A percentile compares a stretch with the other conserved stretches of the same genome.
These are phyloP conservation scores for Coemansia sp. DNA, from an alignment of 192 early-diverging fungal genomes.

Conservation along the genomic window DNA sequence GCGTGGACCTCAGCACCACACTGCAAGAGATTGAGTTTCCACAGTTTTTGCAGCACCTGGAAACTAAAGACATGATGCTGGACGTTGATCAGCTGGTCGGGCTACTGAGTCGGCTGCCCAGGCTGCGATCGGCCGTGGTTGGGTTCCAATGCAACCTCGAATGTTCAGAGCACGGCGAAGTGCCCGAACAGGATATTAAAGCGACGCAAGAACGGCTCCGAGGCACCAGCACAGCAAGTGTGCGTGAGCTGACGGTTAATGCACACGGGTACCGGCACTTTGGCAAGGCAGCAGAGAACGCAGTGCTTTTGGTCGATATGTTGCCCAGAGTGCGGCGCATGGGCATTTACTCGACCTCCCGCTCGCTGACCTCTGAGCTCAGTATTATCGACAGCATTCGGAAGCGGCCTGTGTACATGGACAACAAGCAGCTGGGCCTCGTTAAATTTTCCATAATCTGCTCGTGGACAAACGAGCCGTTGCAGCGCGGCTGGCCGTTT, in stretches of 20 bases:
- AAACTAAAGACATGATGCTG: background rate
- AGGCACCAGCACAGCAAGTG: background rate
- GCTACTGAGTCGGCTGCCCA: background rate
- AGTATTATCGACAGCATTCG: background rate
- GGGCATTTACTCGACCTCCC: background rate
- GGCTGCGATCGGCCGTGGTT: background rate
- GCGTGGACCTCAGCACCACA: background rate
- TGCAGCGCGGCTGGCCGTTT: background rate
- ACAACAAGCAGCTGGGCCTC: background rate
- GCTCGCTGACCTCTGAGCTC: background rate
- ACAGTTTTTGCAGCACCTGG: background rate
- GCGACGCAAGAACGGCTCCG: background rate
- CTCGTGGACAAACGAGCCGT: background rate
- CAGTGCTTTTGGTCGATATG: slow-evolving; percentile 1
- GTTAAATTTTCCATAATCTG: background rate
- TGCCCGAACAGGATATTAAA: background rate
- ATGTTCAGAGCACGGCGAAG: background rate
- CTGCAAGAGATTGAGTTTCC: background rate
- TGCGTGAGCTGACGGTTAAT: background rate
- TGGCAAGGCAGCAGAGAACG: background rate
- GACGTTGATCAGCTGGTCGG: background rate
- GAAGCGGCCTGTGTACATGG: background rate
- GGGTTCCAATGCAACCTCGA: background rate
- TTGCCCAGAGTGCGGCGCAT: background rate
- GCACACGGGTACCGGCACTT: slow-evolving; percentile 1